Evolutionary conservation across 257 asterid species (phyloP), one percentile per base, ranked within the genome.

Genomic region (Parsonsia alboflavescens): DNA sequence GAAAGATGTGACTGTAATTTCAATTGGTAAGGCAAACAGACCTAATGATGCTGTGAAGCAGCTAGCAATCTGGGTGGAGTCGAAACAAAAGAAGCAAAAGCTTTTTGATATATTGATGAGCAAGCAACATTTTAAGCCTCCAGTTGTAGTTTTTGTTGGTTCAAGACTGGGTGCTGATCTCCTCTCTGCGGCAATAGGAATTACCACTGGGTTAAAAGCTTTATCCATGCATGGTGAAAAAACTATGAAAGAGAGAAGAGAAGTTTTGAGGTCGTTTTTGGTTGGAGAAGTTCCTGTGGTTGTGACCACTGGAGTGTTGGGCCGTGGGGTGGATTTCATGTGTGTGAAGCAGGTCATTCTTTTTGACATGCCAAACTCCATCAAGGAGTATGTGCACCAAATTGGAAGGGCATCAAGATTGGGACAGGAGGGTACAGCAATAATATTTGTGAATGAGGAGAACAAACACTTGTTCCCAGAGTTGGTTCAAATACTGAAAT

Each of bases 351-450:
- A 88, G 82, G 98, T 93, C 11, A 86, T 93, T 62, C 91, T 93
- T 80, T 93, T 93, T 82, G 98, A 93, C 85, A 83, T 93, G 85
- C 97, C 98, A 9, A 93, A 85, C 80, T 91, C 96, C 50, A 89
- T 91, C 68, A 88, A 86, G 78, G 98, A 93, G 81, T 91, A 91
- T 17, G 94, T 93, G 73, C 98, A 93, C 81, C 96, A 88, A 86
- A 85, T 91, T 74, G 98, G 98, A 61, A 88, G 98, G 83, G 97
- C 97, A 30, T 93, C 98, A 21, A 89, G 97, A 82, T 85, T 91
- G 91, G 96, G 94, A 46, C 91, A 88, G 86, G 90, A 86, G 75
- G 98, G 97, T 48, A 75, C 81, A 6, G 86, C 97, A 10, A 76
- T 88, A 42, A 91, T 86, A 77, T 90, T 93, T 86, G 90, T 90